A percentile compares a stretch with the other conserved stretches of the same genome.
phyloP scores from a whole-genome alignment of 768 basidiomycete genomes.

The Lanmaoa pseudosensibilis region DNA sequence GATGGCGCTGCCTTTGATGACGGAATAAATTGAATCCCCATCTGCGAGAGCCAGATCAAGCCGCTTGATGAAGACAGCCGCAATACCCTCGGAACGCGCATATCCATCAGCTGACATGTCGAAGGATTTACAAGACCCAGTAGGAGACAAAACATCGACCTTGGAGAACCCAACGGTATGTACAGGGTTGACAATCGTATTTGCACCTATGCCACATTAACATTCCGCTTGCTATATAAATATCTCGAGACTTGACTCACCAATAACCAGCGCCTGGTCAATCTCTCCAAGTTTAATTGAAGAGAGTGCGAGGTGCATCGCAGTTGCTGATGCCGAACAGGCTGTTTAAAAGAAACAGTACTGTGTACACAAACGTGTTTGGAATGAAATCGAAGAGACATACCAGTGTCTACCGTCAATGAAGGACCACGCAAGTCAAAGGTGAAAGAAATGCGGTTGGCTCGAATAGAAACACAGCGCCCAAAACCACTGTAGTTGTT shows the following conservation, averaged over 20 bases:
- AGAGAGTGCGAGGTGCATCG: slow-evolving; percentile 49
- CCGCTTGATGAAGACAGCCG: slow-evolving; percentile 36
- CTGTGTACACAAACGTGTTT: no score
- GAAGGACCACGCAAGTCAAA: slow-evolving; percentile 48
- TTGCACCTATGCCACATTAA: slow-evolving; percentile 20
- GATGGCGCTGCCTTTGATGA: slow-evolving; percentile 34
- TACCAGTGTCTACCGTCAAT: slow-evolving; percentile 41
- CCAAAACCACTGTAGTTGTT: slow-evolving; percentile 31
- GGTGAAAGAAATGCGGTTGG: slow-evolving; percentile 36
- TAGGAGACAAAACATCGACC: slow-evolving; percentile 36
- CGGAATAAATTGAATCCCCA: slow-evolving; percentile 32
- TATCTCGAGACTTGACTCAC: slow-evolving; percentile 2
- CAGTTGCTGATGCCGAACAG: slow-evolving; percentile 49
- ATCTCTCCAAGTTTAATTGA: slow-evolving; percentile 46
- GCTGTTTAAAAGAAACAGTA: slow-evolving; percentile 7
- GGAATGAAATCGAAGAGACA: background rate
- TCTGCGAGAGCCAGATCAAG: slow-evolving; percentile 33
- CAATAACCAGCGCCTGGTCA: slow-evolving; percentile 45
- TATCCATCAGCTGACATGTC: slow-evolving; percentile 36
- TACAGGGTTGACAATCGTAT: slow-evolving; percentile 30
- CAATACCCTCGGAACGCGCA: slow-evolving; percentile 29
- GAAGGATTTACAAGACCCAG: slow-evolving; percentile 34
- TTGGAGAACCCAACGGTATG: slow-evolving; percentile 30
- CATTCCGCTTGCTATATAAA: background rate
- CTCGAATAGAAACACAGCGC: slow-evolving; percentile 31